Percentiles rank a stretch among this genome's conserved stretches.
Evolutionary conservation across 2,329 filamentous ascomycete species (phyloP).

Genomic region (Phyllosticta citribraziliensis): DNA sequence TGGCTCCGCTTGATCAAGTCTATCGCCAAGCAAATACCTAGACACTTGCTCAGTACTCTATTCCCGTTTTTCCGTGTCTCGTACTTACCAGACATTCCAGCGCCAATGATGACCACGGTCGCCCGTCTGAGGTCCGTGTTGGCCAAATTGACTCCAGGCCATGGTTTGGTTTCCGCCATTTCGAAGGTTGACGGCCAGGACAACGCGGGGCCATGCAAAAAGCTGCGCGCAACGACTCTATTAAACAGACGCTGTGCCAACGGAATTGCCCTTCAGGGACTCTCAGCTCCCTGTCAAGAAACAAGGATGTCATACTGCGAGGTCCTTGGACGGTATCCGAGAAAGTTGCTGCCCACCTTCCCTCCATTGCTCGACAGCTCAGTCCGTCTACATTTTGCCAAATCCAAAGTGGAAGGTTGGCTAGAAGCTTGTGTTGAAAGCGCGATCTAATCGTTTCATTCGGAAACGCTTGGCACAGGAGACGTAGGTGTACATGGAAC

Average conservation of each 20-base stretch:
- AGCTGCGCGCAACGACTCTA: not conserved
- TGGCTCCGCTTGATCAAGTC: constrained; percentile 44
- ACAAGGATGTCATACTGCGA: not conserved
- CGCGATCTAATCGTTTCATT: not conserved
- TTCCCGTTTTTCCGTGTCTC: not conserved
- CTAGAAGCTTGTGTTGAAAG: not conserved
- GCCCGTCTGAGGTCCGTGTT: constrained; percentile 44
- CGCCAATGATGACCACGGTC: constrained; percentile 49
- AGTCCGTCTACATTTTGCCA: not conserved
- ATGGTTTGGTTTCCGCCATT: constrained; percentile 34
- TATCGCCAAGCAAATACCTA: constrained; percentile 47
- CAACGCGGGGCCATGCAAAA: no score
- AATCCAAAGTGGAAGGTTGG: not conserved
- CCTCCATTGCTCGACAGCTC: not conserved
- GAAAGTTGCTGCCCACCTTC: not conserved
- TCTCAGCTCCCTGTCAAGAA: not conserved
- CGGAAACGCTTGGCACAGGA: not conserved
- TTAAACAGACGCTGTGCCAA: not conserved
- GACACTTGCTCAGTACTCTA: not conserved
- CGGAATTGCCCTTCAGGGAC: not conserved
- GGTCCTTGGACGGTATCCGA: not conserved
- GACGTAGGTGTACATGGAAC: not conserved
- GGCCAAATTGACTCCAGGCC: constrained; percentile 36
- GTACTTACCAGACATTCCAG: constrained; percentile 40
- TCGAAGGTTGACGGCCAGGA: not conserved